A percentile compares a stretch with the other conserved stretches of the same genome.
Conservation (phyloP, 352 stramenopile genomes). For the Globisporangium nunn region DNA sequence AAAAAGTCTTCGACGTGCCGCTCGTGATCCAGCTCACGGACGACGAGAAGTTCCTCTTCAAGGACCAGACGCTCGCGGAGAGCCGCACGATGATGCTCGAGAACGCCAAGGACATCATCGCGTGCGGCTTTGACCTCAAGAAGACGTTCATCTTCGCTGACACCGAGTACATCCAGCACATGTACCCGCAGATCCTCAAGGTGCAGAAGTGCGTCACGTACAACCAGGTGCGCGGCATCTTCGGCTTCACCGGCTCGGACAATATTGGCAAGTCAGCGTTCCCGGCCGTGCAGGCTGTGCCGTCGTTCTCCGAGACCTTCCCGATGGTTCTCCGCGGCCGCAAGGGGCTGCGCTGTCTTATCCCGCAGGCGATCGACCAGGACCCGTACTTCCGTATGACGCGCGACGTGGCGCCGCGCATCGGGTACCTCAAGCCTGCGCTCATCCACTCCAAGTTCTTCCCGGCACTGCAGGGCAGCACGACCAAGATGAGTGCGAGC, state of each 20-base stretch:
- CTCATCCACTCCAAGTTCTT: constrained; percentile 99
- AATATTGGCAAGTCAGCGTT: constrained; percentile 99
- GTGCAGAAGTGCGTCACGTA: constrained; percentile 99
- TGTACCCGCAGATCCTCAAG: constrained; percentile 99
- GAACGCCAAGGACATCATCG: constrained; percentile 99
- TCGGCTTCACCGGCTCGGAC: constrained; percentile 96
- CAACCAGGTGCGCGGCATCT: constrained; percentile 97
- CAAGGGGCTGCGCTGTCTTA: constrained; percentile 95
- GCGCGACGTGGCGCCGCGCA: constrained; percentile 96
- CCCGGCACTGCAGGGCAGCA: constrained; percentile 94
- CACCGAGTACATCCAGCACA: constrained; percentile 97
- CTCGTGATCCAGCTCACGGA: constrained; percentile 99
- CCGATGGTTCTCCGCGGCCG: constrained; percentile 80
- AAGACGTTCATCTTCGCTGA: constrained; percentile 99
- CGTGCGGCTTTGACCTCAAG: constrained; percentile 93
- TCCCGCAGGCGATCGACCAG: constrained; percentile 99
- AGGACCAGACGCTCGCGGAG: constrained; percentile 90
- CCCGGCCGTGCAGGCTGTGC: constrained; percentile 96
- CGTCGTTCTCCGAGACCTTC: constrained; percentile 98
- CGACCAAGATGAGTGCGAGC: constrained; percentile 98
- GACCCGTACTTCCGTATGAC: constrained; percentile 99
- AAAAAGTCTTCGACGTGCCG: constrained; percentile 98
- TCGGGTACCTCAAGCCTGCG: constrained; percentile 94
- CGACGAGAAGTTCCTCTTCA: constrained; percentile 99
- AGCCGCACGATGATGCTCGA: constrained; percentile 93